phyloP scores from a whole-genome alignment of 306 rosid genomes.

The Acacia confusa region DNA sequence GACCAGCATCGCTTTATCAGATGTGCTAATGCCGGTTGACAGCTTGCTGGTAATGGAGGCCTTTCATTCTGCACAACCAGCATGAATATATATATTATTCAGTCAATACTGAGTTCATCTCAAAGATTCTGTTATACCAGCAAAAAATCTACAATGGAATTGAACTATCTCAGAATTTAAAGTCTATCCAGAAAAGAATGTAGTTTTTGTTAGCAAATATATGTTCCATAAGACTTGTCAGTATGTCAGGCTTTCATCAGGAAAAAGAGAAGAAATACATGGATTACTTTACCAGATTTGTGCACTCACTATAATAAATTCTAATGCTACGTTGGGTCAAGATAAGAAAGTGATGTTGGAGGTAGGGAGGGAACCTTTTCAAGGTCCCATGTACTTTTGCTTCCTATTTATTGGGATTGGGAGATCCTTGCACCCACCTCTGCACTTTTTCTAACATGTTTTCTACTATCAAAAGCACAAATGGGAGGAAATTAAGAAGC shows the following conservation, averaged over 20 bases:
- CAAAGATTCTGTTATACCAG: background rate
- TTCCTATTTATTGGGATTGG: slow-evolving; percentile 27
- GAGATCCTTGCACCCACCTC: slow-evolving; percentile 3
- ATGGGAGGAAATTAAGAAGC: slow-evolving; percentile 1
- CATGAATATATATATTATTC: background rate
- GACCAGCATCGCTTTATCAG: slow-evolving; percentile 95
- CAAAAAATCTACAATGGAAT: background rate
- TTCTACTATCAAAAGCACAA: background rate
- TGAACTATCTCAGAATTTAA: background rate
- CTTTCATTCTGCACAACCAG: slow-evolving; percentile 75
- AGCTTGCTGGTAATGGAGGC: slow-evolving; percentile 94
- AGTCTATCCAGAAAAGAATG: background rate
- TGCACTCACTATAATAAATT: background rate
- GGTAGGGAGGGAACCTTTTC: slow-evolving; percentile 9
- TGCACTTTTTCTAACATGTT: slow-evolving; percentile 18
- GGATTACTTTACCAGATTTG: slow-evolving; percentile 17
- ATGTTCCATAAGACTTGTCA: background rate
- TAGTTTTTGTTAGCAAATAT: background rate
- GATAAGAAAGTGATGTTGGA: slow-evolving; percentile 21
- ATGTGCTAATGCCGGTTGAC: slow-evolving; percentile 90
- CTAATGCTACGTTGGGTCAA: background rate
- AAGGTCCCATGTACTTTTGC: slow-evolving; percentile 25
- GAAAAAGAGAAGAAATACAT: background rate
- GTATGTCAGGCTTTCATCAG: background rate
- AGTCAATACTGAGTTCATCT: background rate